Base-by-base conservation (phyloP, 2,329 filamentous ascomycete genomes). In the Ophiosphaerella narmari region DNA sequence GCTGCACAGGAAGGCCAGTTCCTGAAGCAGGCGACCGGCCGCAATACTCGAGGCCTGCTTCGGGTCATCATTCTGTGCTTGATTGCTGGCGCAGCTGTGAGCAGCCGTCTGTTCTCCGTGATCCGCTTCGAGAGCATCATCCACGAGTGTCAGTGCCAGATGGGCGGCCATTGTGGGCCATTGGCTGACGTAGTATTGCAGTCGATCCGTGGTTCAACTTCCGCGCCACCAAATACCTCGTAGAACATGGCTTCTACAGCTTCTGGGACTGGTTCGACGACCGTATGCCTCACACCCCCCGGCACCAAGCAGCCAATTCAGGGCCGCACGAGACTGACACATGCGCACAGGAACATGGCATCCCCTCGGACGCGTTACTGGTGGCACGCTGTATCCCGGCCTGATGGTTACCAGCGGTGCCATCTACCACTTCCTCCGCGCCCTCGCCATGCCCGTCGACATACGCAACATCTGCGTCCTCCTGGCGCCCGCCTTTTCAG, bases 221-320 rank as follows among this genome's bases (percentile, higher is more conserved):
- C 78, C 85, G 94, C 76, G 94, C 94, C 62, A 97, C 94, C 48
- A 97, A 97, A 78, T 97, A 99, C 71, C 85, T 99, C 48, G 90
- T 99, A 48, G 85, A 93, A 71, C 86, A 99, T 86, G 94, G 94
- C 67, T 97, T 99, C 79, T 95, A 96, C 77, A 91, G 89, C 75
- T 99, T 99, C 75, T 99, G 94, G 94, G 93, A 99, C 75, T 99
- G 94, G 94, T 99, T 99, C 72, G 94, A 99, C 77, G 94, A 99
- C 81, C 87, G 94, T 87, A 80, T 58, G 84, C 73, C 46, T 46
- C 55, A 57, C 55, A 39, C 43, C 53, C 14, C 26, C 33, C 38
- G 11, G 41, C 38, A 54, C 50, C 34, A 23, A 40, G 43, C 31
- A 29, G 2, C 4, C 26, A 29, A 29, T 29, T 29, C 51, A 29